Percentiles rank a stretch among this genome's conserved stretches.
Evolutionary conservation across 2,329 filamentous ascomycete species (phyloP).

Genomic region (Fusarium nematophilum): DNA sequence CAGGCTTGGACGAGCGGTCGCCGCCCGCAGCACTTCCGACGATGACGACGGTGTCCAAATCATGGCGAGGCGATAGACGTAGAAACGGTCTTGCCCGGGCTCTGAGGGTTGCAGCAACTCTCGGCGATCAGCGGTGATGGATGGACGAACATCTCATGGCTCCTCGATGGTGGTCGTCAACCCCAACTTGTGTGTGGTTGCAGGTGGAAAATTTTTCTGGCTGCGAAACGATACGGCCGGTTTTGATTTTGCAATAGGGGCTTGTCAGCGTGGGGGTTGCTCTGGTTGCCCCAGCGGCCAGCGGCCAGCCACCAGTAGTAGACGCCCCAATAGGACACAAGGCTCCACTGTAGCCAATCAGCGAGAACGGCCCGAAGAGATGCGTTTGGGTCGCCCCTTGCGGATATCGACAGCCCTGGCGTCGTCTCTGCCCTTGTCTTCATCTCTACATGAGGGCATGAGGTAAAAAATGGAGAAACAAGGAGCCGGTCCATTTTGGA

Average conservation of each 20-base stretch:
- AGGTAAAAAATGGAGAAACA: slow-evolving; percentile 31
- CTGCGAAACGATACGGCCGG: slow-evolving; percentile 36
- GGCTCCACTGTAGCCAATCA: slow-evolving; percentile 25
- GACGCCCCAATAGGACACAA: slow-evolving; percentile 23
- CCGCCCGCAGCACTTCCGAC: slow-evolving; percentile 2
- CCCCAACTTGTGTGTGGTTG: slow-evolving; percentile 40
- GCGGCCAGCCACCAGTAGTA: slow-evolving; percentile 8
- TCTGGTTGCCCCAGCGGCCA: slow-evolving; percentile 28
- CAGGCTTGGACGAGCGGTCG: not conserved
- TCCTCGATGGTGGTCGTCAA: slow-evolving; percentile 25
- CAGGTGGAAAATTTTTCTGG: slow-evolving; percentile 30
- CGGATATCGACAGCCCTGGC: slow-evolving; percentile 17
- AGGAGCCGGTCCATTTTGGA: slow-evolving; percentile 33
- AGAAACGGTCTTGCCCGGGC: slow-evolving; percentile 8
- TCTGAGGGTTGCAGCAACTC: slow-evolving; percentile 29
- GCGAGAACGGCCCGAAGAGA: not conserved
- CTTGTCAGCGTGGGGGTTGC: slow-evolving; percentile 45
- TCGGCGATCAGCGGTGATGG: slow-evolving; percentile 36
- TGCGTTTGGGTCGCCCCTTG: slow-evolving; percentile 30
- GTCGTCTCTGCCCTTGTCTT: slow-evolving; percentile 9
- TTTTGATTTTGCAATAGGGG: slow-evolving; percentile 45
- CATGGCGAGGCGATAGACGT: slow-evolving; percentile 13
- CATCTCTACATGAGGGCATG: slow-evolving; percentile 7
- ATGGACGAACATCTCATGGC: slow-evolving; percentile 32
- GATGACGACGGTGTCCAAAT: slow-evolving; percentile 8